These are phyloP conservation scores for Begonia fuchsioides DNA, from an alignment of 306 rosid genomes.

Conservation along the genomic window DNA sequence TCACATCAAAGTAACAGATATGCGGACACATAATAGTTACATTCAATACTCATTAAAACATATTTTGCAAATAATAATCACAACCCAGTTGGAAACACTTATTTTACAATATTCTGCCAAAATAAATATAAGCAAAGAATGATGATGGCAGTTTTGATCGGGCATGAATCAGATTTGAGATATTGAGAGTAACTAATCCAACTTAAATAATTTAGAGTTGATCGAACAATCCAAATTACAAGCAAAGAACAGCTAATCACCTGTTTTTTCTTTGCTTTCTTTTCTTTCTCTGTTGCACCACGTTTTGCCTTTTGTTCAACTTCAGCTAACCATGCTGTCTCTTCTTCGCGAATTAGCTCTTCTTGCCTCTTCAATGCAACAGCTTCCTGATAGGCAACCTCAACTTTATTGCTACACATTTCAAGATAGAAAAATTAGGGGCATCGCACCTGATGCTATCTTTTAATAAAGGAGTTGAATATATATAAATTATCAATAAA, in stretches of 20 bases:
- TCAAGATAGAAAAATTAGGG: conserved; percentile 7
- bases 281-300: conserved; percentile 64
- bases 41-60: too few relatives aligned
- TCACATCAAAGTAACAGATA: too few relatives aligned
- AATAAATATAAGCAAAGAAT: too few relatives aligned
- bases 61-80: too few relatives aligned
- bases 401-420: conserved; percentile 78
- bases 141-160: too few relatives aligned
- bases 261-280: conserved; percentile 89
- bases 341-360: conserved; percentile 99
- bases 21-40: too few relatives aligned
- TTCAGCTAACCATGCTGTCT: conserved; percentile 92
- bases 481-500: neutral
- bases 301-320: conserved; percentile 76
- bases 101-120: too few relatives aligned
- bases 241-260: conserved; percentile 14
- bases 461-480: neutral
- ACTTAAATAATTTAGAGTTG: too few relatives aligned
- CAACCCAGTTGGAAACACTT: too few relatives aligned
- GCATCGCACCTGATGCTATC: neutral
- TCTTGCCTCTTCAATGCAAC: conserved; percentile 97
- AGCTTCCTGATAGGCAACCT: conserved; percentile 98
- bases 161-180: too few relatives aligned
- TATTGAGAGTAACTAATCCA: too few relatives aligned
- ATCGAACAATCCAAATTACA: too few relatives aligned